Percentiles rank a stretch among this genome's conserved stretches.
Evolutionary conservation across 768 basidiomycete species (phyloP).

Genomic region (Infundibulicybe gibba): DNA sequence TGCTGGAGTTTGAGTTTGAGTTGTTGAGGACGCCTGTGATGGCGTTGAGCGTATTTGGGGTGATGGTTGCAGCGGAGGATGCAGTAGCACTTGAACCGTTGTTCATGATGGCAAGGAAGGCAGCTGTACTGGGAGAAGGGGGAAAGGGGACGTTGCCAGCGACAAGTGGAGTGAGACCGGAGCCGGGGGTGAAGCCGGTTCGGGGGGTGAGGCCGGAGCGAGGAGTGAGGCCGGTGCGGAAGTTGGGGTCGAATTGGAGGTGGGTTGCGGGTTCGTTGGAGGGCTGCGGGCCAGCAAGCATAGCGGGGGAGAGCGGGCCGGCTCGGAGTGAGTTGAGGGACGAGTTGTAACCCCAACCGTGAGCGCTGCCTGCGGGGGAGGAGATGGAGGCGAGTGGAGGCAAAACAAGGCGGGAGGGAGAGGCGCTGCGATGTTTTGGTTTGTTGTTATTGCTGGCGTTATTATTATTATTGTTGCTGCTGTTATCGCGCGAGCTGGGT

Average conservation of each 20-base stretch:
- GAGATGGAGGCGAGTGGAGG: constrained; percentile 80
- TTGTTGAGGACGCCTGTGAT: constrained; percentile 75
- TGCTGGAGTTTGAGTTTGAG: constrained; percentile 34
- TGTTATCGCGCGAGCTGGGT: constrained; percentile 22
- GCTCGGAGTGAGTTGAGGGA: constrained; percentile 80
- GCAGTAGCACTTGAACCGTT: constrained; percentile 35
- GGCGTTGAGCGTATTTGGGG: constrained; percentile 73
- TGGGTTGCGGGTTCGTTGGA: constrained; percentile 32
- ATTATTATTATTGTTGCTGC: too few relatives aligned
- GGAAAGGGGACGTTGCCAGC: constrained; percentile 76
- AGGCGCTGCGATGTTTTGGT: constrained; percentile 29
- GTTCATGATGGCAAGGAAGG: constrained; percentile 90
- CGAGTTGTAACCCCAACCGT: constrained; percentile 60
- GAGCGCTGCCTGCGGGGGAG: constrained; percentile 64
- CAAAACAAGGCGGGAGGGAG: constrained; percentile 66
- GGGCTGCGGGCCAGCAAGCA: constrained; percentile 85
- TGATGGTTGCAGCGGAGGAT: constrained; percentile 47
- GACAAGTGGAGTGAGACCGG: constrained; percentile 79
- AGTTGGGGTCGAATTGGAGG: constrained; percentile 65
- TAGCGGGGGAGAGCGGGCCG: constrained; percentile 93
- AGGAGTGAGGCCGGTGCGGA: constrained; percentile 87
- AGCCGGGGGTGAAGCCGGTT: constrained; percentile 75
- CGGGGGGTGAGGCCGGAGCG: constrained; percentile 82
- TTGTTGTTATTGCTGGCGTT: too few relatives aligned
- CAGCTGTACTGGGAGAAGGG: constrained; percentile 84